Conservation (phyloP, 208 protist species). For the Tritrichomonas foetus region DNA sequence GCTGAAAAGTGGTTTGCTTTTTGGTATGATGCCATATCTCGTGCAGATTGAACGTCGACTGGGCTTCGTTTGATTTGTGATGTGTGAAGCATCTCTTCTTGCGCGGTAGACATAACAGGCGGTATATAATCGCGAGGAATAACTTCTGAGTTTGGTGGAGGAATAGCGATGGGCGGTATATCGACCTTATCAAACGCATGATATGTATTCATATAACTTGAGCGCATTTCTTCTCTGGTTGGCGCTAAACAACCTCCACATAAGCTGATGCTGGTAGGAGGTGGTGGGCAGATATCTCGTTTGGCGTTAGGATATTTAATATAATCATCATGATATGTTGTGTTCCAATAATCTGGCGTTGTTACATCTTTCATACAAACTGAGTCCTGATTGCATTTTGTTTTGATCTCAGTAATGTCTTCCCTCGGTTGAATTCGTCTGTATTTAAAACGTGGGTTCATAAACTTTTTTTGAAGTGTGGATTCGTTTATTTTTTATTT, state of each 20-base stretch:
- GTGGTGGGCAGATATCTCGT: not conserved
- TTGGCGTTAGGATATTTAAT: not conserved
- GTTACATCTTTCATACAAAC: not conserved
- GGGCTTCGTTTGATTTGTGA: not conserved
- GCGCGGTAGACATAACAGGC: not conserved
- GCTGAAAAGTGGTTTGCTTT: not conserved
- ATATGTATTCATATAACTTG: not conserved
- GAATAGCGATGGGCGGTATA: not conserved
- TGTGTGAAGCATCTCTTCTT: not conserved
- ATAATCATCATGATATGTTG: not conserved
- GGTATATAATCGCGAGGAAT: not conserved
- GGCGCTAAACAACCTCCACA: not conserved
- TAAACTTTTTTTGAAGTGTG: too few species aligned
- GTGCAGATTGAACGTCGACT: not conserved
- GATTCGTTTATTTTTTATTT: too few species aligned
- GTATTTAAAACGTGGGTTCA: not conserved
- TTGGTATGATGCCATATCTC: not conserved
- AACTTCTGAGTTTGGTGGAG: not conserved
- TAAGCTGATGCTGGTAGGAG: not conserved
- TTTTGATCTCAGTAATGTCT: not conserved
- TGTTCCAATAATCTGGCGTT: not conserved
- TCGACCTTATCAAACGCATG: not conserved
- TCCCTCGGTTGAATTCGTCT: not conserved
- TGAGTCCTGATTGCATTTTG: not conserved
- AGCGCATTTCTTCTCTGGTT: not conserved